A percentile compares a stretch with the other conserved stretches of the same genome.
These are phyloP conservation scores for Conringia planisiliqua DNA, from an alignment of 345 rosid genomes.

Conservation along the genomic window DNA sequence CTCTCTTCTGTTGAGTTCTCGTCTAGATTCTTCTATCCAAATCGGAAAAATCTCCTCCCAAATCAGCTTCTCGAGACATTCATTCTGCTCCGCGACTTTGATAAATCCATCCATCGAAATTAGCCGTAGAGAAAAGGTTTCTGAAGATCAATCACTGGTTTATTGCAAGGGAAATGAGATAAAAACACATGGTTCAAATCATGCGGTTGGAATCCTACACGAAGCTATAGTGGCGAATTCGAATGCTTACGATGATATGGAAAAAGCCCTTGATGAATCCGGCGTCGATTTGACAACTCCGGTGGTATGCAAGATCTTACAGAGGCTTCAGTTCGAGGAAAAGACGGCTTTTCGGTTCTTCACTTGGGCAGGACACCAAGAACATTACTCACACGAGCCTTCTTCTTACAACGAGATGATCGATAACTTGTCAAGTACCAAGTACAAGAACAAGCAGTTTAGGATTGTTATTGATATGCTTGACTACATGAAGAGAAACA, in stretches of 20 bases:
- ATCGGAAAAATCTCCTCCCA: not conserved
- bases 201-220: conserved; percentile 48
- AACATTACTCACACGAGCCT: conserved; percentile 62
- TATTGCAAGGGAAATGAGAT: conserved; percentile 11
- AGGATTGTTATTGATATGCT: conserved; percentile 76
- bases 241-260: conserved; percentile 50
- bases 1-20: not conserved
- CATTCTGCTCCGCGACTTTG: conserved; percentile 27
- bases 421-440: conserved; percentile 76
- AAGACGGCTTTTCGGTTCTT: conserved; percentile 74
- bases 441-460: conserved; percentile 75
- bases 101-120: not conserved
- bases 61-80: not conserved
- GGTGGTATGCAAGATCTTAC: conserved; percentile 57
- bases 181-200: conserved; percentile 16
- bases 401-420: conserved; percentile 68
- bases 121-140: not conserved
- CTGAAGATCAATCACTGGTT: conserved; percentile 9
- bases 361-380: conserved; percentile 68
- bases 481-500: conserved; percentile 75
- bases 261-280: conserved; percentile 51
- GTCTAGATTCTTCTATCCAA: not conserved
- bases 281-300: conserved; percentile 52
- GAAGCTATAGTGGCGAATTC: conserved; percentile 45
- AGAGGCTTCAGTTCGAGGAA: conserved; percentile 71